Conservation (phyloP, 176 grass and related monocot genomes). For the Guadua angustifolia region DNA sequence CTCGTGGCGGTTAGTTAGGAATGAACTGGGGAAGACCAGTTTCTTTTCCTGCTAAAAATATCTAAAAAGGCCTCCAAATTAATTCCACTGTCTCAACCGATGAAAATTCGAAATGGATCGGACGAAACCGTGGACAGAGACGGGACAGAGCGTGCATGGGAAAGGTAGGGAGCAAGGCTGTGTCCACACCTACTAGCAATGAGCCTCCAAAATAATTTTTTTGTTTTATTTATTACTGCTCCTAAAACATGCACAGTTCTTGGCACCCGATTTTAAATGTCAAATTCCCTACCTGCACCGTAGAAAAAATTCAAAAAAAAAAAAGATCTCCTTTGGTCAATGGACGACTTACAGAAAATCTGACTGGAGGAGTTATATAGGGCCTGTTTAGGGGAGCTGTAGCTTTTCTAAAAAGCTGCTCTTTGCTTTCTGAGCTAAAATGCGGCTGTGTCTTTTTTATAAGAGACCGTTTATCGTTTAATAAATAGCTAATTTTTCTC, state of each 20-base stretch:
- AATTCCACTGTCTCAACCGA: slow-evolving; percentile 28
- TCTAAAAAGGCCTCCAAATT: not conserved
- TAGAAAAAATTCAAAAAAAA: not conserved
- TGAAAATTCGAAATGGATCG: not conserved
- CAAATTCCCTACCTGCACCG: not conserved
- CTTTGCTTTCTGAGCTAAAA: too few relatives aligned
- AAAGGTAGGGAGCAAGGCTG: slow-evolving; percentile 32
- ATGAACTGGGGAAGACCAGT: not conserved
- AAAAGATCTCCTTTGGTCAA: not conserved
- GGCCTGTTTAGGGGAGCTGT: too few relatives aligned
- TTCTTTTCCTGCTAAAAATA: not conserved
- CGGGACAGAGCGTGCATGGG: slow-evolving; percentile 6
- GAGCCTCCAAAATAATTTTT: not conserved
- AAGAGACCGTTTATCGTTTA: too few relatives aligned
- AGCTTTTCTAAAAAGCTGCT: too few relatives aligned
- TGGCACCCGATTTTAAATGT: slow-evolving; percentile 18
- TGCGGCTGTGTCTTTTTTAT: too few relatives aligned
- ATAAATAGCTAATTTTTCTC: too few relatives aligned
- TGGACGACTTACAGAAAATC: not conserved
- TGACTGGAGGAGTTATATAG: not conserved
- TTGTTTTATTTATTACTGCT: not conserved
- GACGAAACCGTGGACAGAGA: slow-evolving; percentile 45
- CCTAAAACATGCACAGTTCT: not conserved
- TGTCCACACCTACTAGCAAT: slow-evolving; percentile 28
- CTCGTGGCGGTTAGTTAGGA: not conserved